Base-by-base conservation (phyloP, 164 flowering plant genomes). In the Macadamia integrifolia region DNA sequence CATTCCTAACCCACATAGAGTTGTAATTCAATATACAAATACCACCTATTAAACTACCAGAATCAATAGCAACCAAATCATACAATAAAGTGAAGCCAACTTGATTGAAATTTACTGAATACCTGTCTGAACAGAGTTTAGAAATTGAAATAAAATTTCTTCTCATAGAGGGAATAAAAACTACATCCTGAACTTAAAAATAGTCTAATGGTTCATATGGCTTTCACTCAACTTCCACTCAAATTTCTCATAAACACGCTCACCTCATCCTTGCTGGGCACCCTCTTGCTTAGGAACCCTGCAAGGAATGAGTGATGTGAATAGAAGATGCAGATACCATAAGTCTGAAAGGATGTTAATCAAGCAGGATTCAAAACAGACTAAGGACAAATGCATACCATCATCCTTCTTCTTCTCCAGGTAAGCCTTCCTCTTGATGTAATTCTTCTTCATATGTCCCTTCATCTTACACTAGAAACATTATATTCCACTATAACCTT, bases 301-400 rank as follows among this genome's bases (percentile, higher is more conserved):
- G 72, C 75, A 68, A 68, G 30, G 67, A 42, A 1, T 55, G 35
- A 66, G 65, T 30, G 9, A 66, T 64, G 61, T 77, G 72, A 73
- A 67, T 70, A 56, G 74, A 69, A 18, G 62, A 76, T 69, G 69
- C 58, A 77, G 1, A 74, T 66, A 77, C 65, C 79, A 69, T 11
- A 71, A 73, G 18, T 69, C 23, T 9, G 6, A 66, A 58, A 59
- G 66, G 40, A 35, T 66, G 1, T 6, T n/a, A 70, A 44, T 46
- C 11, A 77, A 73, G 73, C 66, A 60, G 42, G 58, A 61, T 31
- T 67, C 61, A 23, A 56, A 77, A 77, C 50, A 73, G 56, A 59
- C 65, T 28, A 18, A 59, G 35, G 1, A 1, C 8, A 29, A 14
- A 59, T 8, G 2, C 7, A 6, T 59, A 59, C 17, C 40, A 2